Percentiles rank a stretch among this genome's conserved stretches.
These are phyloP conservation scores for Ilyonectria mors-panacis DNA, from an alignment of 2,329 filamentous ascomycete genomes.

Conservation along the genomic window DNA sequence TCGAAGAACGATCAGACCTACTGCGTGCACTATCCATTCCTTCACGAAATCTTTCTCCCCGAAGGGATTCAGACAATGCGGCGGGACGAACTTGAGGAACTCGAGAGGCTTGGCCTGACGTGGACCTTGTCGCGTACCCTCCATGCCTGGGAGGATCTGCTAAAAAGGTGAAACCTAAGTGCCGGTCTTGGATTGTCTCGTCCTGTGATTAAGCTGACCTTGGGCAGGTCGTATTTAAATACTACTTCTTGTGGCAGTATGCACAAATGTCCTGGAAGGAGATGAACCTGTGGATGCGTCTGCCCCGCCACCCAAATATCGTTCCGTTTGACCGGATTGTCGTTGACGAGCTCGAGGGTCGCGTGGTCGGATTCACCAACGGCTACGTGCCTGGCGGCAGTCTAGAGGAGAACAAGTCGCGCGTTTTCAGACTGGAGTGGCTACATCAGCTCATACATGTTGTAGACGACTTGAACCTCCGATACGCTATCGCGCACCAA, in stretches of 20 bases:
- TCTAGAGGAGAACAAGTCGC: slow-evolving; percentile 47
- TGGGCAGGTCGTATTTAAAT: slow-evolving; percentile 50
- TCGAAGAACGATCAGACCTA: slow-evolving; percentile 45
- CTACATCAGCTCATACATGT: slow-evolving; percentile 54
- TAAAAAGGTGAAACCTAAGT: slow-evolving; percentile 28
- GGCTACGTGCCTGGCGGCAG: slow-evolving; percentile 51
- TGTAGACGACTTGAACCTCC: slow-evolving; percentile 53
- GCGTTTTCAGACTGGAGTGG: slow-evolving; percentile 55
- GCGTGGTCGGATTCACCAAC: slow-evolving; percentile 55
- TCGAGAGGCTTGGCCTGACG: slow-evolving; percentile 46
- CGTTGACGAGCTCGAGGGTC: slow-evolving; percentile 49
- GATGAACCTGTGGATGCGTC: slow-evolving; percentile 51
- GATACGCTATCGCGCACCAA: slow-evolving; percentile 55
- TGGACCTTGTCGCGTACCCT: slow-evolving; percentile 46
- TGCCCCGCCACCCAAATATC: slow-evolving; percentile 54
- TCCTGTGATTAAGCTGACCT: slow-evolving; percentile 10
- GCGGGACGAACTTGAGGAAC: slow-evolving; percentile 45
- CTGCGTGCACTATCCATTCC: slow-evolving; percentile 46
- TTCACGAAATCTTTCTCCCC: slow-evolving; percentile 37
- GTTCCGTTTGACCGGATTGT: slow-evolving; percentile 52
- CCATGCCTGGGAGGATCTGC: slow-evolving; percentile 23
- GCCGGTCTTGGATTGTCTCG: not conserved
- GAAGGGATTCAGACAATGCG: slow-evolving; percentile 38
- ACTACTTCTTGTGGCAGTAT: slow-evolving; percentile 48
- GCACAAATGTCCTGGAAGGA: slow-evolving; percentile 50